Percentiles rank a stretch among this genome's conserved stretches.
These are phyloP conservation scores for Neltuma alba DNA, from an alignment of 306 rosid species.

Conservation along the genomic window DNA sequence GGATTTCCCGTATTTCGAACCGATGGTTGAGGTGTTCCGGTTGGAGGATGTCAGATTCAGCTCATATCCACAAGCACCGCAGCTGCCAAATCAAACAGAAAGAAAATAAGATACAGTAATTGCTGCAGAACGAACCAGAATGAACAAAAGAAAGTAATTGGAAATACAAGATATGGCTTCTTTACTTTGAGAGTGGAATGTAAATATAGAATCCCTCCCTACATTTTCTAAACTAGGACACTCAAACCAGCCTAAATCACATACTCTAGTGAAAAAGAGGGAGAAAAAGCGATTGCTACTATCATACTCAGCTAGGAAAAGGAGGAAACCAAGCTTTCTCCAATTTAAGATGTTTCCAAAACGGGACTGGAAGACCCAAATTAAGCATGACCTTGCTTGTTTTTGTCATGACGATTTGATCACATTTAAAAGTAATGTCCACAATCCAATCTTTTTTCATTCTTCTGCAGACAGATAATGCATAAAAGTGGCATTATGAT, in stretches of 20 bases:
- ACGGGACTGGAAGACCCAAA: conserved; percentile 8
- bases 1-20: conserved; percentile 85
- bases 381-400: conserved; percentile 1
- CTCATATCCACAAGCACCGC: conserved; percentile 87
- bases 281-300: not conserved
- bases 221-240: not conserved
- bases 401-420: not conserved
- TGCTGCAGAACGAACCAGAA: not conserved
- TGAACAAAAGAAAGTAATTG: not conserved
- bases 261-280: not conserved
- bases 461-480: not conserved
- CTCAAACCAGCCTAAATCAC: conserved; percentile 7
- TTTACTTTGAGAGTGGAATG: conserved; percentile 8
- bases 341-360: not conserved
- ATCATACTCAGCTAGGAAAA: not conserved
- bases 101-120: conserved; percentile 16
- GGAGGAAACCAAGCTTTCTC: not conserved
- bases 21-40: conserved; percentile 70
- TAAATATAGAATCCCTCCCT: not conserved
- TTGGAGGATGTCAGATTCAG: conserved; percentile 77
- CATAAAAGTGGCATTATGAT: conserved; percentile 13
- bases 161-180: not conserved
- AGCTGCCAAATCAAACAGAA: conserved; percentile 53
- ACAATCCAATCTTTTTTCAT: not conserved
- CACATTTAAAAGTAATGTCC: not conserved